A percentile compares a stretch with the other conserved stretches of the same genome.
These are phyloP conservation scores for Aspergillus affinis DNA, from an alignment of 495 filamentous ascomycete species.

Conservation along the genomic window DNA sequence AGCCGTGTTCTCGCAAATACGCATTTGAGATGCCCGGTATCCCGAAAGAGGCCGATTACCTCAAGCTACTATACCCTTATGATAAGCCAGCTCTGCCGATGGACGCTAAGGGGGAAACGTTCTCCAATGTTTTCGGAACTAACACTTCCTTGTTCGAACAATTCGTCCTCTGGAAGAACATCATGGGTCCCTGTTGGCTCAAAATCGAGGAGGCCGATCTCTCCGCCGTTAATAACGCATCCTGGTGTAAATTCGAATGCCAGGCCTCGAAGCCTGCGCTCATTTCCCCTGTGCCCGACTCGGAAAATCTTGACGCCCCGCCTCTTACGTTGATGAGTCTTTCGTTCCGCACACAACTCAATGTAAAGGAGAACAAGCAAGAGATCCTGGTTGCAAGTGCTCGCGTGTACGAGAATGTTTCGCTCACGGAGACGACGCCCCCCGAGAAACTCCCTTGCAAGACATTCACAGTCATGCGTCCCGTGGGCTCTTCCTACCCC, in stretches of 20 bases:
- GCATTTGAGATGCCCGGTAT: constrained; percentile 90
- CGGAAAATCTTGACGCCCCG: constrained; percentile 75
- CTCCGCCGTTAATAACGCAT: constrained; percentile 80
- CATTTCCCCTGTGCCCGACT: constrained; percentile 67
- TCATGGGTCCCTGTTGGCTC: constrained; percentile 98
- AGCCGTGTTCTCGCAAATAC: constrained; percentile 84
- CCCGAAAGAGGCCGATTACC: constrained; percentile 84
- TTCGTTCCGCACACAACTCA: constrained; percentile 81
- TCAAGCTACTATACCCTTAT: constrained; percentile 94
- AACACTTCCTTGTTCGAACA: constrained; percentile 96
- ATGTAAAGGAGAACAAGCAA: constrained; percentile 92
- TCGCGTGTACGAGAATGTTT: constrained; percentile 87
- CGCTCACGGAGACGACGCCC: constrained; percentile 80
- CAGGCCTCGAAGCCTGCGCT: constrained; percentile 72
- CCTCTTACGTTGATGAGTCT: constrained; percentile 94
- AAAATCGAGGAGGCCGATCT: constrained; percentile 84
- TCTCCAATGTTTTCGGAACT: constrained; percentile 90
- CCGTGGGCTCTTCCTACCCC: constrained; percentile 71
- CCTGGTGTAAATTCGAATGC: constrained; percentile 95
- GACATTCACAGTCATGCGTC: constrained; percentile 89
- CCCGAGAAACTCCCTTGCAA: constrained; percentile 85
- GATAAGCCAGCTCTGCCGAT: constrained; percentile 68
- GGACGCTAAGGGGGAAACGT: constrained; percentile 79
- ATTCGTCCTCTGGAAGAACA: constrained; percentile 95
- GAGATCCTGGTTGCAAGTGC: constrained; percentile 90